Percentiles rank a stretch among this genome's conserved stretches.
phyloP scores from a whole-genome alignment of 495 filamentous ascomycete genomes.

The Poronia punctata region DNA sequence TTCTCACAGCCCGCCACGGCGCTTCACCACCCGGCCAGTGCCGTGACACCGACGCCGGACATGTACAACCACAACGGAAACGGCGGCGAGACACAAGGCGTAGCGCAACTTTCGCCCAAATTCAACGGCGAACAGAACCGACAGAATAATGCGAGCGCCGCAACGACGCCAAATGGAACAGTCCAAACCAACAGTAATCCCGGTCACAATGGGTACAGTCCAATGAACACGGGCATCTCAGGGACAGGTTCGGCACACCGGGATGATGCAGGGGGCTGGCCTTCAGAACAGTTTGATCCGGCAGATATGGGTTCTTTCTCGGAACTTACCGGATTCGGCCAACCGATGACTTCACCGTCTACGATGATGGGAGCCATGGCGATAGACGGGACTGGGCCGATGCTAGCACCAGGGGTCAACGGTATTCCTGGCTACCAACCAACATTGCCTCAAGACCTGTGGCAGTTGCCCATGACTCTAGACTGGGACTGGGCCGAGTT shows the following conservation, averaged over 20 bases:
- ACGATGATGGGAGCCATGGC: conserved; percentile 15
- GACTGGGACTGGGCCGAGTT: conserved; percentile 99
- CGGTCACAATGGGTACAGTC: conserved; percentile 23
- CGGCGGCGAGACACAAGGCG: conserved; percentile 5
- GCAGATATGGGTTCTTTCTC: conserved; percentile 33
- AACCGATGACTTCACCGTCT: conserved; percentile 36
- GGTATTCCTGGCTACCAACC: conserved; percentile 57
- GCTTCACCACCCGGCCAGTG: conserved; percentile 15
- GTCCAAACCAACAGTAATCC: conserved; percentile 18
- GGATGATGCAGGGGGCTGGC: conserved; percentile 16
- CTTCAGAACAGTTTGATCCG: conserved; percentile 20
- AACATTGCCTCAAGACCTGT: conserved; percentile 93
- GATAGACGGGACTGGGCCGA: conserved; percentile 18
- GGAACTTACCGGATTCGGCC: conserved; percentile 41
- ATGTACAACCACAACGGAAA: conserved; percentile 14
- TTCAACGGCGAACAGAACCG: conserved; percentile 33
- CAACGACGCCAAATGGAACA: conserved; percentile 1
- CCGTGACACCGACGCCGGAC: conserved; percentile 24
- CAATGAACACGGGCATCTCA: conserved; percentile 28
- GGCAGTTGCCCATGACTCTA: conserved; percentile 91
- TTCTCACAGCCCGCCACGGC: conserved; percentile 11
- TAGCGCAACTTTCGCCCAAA: conserved; percentile 33
- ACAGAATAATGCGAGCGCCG: conserved; percentile 17
- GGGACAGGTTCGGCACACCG: conserved; percentile 18
- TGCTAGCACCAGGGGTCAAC: not conserved